Base-by-base conservation (phyloP, 768 basidiomycete genomes). In the Cyathus striatus region DNA sequence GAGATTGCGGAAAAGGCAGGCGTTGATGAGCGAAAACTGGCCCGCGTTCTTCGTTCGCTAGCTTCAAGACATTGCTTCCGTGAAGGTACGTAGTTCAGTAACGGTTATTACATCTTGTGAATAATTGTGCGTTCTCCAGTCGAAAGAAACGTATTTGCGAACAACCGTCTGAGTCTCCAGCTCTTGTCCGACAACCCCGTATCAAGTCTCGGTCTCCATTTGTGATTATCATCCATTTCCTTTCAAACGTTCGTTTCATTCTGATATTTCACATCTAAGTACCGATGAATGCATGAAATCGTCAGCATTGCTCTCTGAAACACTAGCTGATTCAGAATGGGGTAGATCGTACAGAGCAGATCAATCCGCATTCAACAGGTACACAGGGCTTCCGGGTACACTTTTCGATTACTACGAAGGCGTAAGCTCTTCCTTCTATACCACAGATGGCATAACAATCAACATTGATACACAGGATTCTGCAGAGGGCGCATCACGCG, bases 51-150 rank as follows among this genome's bases (percentile, higher is more conserved):
- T 37, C 63, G 70, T 2, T 46, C 62, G 3, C 59, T 75, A 4
- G 63, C 67, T 12, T 59, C 66, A 6, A 68, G 61, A 35, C 68
- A 73, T 48, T 57, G 60, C 42, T 75, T 68, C 49, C 49, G 50
- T 22, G 60, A 62, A 54, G 60, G 60, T 60, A 6, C 12, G 12
- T 24, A 10, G 7, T 40, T 12, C 36, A 7, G n/a, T n/a, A n/a
- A n/a, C n/a, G n/a, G n/a, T 4, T 6, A 10, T 24, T 5, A 16
- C 10, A 3, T 6, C 23, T 10, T 24, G 10, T 23, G 9, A 40
- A 40, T 21, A 10, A 36, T n/a, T 9, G 34, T 22, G 14, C 40
- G 33, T 3, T 7, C 4, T 20, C 2, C 35, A 71, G 69, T 66
- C 13, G 49, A 55, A 10, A 53, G 60, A 2, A 59, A 67, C 35